Evolutionary conservation across 495 filamentous ascomycete genomes (phyloP), one percentile per base, ranked within the genome.

Genomic region (Entonaema liquescens): DNA sequence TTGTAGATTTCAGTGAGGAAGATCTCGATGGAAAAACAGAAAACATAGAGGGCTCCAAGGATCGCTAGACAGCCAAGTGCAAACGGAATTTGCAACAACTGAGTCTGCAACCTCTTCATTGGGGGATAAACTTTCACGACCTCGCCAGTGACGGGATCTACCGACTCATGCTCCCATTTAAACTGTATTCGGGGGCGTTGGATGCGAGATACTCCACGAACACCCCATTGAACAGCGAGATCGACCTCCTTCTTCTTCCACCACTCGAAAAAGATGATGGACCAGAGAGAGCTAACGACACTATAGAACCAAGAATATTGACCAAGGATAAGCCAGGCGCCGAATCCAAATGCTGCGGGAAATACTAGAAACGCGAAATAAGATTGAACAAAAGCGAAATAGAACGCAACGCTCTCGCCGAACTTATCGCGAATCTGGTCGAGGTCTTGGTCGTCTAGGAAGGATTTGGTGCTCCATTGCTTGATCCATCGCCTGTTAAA

Each of bases 201-300:
- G 59, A 98, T 92, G 35, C 86, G 88, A 3, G 93, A 93, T 17
- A 97, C 93, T 13, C 92, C 92, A 44, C 92, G 90, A 11, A 97
- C 95, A 23, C 93, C 92, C 95, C 95, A 99, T 49, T 93, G 89
- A 35, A 97, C 89, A 21, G 92, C 92, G 11, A 98, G 83, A 78
- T 99, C 96, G 12, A 90, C 84, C 78, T 99, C 94, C 80, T 97
- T 92, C 65, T 92, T 90, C 81, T 95, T 97, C 95, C 95, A 99
- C 77, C 93, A 97, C 79, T 99, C 95, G 40, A 97, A 90, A 74
- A 99, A 98, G 21, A 94, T 81, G 1, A 97, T 89, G 59, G 91
- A 91, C 94, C 95, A 97, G 4, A 98, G 82, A 31, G 88, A 89
- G 76, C 92, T 97, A 42, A 92, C 86, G 11, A 95, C 74, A 2